Base-by-base conservation (phyloP, 768 basidiomycete genomes). In the Fistulinella prunicolor region DNA sequence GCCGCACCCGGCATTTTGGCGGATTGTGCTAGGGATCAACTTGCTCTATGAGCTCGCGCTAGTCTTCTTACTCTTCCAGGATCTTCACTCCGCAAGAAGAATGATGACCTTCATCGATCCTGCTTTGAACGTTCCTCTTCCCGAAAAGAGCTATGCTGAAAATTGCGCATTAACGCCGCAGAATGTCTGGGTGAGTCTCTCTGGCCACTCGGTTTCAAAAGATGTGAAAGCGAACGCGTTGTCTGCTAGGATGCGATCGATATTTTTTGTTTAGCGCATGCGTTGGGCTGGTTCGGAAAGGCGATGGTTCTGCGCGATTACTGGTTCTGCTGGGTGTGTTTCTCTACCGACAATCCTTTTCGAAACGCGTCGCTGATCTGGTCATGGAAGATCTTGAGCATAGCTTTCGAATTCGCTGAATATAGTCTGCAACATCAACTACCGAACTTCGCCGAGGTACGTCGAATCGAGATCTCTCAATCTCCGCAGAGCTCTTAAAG, bases 241-340 rank as follows among this genome's bases (percentile, higher is more conserved):
- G 24, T 42, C 36, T 42, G 35, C 3, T 2, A 91, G 86, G 78
- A 85, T 59, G 86, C 90, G 4, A 65, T 94, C 24, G 90, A 94
- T 61, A 84, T 92, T 46, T 94, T 94, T 63, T 92, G 89, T 59
- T 56, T 93, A 16, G 90, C 90, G 23, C 90, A 94, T 64, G 71
- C 89, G 32, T 63, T 93, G 40, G 90, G 90, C 6, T 94, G 90
- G 90, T 93, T 90, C 63, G 89, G 90, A 36, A 94, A 94, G 66
- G 90, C 91, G 4, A 78, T 93, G 76, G 85, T 94, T 56, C 67
- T 94, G 60, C 81, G 91, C 20, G 91, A 94, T 60, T 93, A 94
- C 60, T 93, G 90, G 90, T 93, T 92, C 61, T 93, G 91, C 60
- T 93, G 91, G 89, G 89, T 90, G 59, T 49, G 73, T 67, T 21